Evolutionary conservation across 257 asterid genomes (phyloP).

Genomic region (Jaltomata sinuosa): DNA sequence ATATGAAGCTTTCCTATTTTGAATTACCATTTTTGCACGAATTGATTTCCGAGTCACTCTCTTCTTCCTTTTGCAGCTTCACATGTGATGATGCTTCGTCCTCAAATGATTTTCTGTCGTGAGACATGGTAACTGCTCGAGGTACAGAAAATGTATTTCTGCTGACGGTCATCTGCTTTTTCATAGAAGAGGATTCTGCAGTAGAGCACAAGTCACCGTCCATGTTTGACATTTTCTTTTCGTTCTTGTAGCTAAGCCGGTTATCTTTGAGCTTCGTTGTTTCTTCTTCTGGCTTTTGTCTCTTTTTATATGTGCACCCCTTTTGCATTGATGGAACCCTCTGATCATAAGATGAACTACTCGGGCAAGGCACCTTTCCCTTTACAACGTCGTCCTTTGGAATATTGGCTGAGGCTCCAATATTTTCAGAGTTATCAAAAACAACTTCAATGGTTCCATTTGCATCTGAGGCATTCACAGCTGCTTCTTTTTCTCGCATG

Average conservation of each 20-base stretch:
- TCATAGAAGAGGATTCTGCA: conserved; percentile 67
- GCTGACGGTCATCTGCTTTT: conserved; percentile 36
- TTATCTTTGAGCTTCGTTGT: conserved; percentile 18
- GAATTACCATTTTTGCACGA: conserved; percentile 32
- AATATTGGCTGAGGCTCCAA: not conserved
- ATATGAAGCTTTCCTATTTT: not conserved
- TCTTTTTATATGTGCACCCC: conserved; percentile 26
- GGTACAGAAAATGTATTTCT: conserved; percentile 47
- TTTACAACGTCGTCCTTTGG: conserved; percentile 23
- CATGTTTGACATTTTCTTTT: conserved; percentile 14
- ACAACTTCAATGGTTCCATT: conserved; percentile 49
- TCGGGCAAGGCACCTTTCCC: conserved; percentile 33
- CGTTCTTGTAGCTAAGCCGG: conserved; percentile 9
- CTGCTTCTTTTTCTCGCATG: conserved; percentile 56
- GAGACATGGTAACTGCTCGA: conserved; percentile 22
- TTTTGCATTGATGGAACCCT: conserved; percentile 67
- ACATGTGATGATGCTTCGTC: conserved; percentile 23
- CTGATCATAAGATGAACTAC: conserved; percentile 65
- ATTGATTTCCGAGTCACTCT: conserved; percentile 26
- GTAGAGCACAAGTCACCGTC: conserved; percentile 73
- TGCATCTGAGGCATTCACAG: conserved; percentile 20
- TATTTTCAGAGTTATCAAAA: conserved; percentile 46
- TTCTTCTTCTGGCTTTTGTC: conserved; percentile 28
- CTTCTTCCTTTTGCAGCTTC: conserved; percentile 25
- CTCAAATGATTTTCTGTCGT: conserved; percentile 13